Evolutionary conservation across 73 alveolate genomes (phyloP).

Genomic region (Stentor coeruleus): DNA sequence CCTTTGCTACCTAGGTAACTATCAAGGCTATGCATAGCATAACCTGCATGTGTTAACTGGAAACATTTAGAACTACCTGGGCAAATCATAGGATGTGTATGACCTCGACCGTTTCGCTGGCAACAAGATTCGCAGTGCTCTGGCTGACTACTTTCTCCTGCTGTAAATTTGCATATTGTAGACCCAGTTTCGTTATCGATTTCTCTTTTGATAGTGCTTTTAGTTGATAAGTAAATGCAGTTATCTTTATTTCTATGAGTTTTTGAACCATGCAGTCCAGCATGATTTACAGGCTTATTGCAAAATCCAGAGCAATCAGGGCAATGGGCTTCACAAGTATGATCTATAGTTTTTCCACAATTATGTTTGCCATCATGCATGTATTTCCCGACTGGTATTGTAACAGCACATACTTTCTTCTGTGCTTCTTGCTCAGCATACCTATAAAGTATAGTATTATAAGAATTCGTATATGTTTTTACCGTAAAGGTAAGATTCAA

Average conservation of each 20-base stretch:
- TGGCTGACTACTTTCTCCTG: slow-evolving; percentile 1
- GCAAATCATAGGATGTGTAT: background rate
- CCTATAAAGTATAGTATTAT: background rate
- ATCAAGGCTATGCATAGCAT: background rate
- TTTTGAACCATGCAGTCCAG: background rate
- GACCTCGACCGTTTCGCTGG: slow-evolving; percentile 7
- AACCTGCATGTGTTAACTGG: background rate
- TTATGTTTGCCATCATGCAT: background rate
- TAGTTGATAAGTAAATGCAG: background rate
- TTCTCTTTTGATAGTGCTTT: background rate
- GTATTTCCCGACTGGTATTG: background rate
- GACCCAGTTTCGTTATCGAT: background rate
- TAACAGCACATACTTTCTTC: background rate
- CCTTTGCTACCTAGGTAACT: background rate
- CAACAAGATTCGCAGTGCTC: background rate
- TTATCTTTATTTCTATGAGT: slow-evolving; percentile 9
- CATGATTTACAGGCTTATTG: background rate
- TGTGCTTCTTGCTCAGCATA: background rate
- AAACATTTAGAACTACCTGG: background rate
- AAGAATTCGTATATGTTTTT: background rate
- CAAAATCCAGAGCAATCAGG: slow-evolving; percentile 12
- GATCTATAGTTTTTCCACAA: slow-evolving; percentile 1
- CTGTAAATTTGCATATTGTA: background rate
- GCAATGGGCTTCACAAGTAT: background rate
- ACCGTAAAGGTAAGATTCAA: background rate